Conservation (phyloP, 768 basidiomycete species). For the Lentinula lateritia region DNA sequence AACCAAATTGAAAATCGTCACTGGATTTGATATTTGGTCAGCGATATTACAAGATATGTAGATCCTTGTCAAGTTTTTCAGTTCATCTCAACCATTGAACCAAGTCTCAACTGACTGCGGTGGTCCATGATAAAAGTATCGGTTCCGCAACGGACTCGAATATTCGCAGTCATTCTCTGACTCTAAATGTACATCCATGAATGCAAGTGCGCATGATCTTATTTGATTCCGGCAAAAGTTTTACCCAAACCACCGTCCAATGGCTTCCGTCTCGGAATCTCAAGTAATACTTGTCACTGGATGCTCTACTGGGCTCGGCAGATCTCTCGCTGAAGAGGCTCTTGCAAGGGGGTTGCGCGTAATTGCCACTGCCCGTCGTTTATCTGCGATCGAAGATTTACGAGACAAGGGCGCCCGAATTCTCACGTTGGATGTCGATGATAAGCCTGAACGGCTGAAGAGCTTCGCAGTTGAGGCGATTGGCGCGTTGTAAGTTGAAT, state of each 20-base stretch:
- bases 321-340: constrained; percentile 13
- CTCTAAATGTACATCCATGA: too few relatives aligned
- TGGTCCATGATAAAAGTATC: too few relatives aligned
- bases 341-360: constrained; percentile 24
- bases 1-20: background rate
- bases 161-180: too few relatives aligned
- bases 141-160: too few relatives aligned
- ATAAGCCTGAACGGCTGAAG: constrained; percentile 13
- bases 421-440: constrained; percentile 21
- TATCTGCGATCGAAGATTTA: constrained; percentile 16
- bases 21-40: background rate
- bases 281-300: constrained; percentile 20
- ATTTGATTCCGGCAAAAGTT: too few relatives aligned
- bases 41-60: background rate
- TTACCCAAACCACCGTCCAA: background rate
- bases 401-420: constrained; percentile 18
- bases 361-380: constrained; percentile 22
- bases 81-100: too few relatives aligned
- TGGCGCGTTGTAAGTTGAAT: constrained; percentile 6
- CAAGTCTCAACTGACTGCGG: too few relatives aligned
- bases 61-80: too few relatives aligned
- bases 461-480: constrained; percentile 17
- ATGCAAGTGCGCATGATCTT: too few relatives aligned
- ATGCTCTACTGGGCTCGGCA: constrained; percentile 22
- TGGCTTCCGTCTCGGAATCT: background rate